These are phyloP conservation scores for Allomyces javanicus DNA, from an alignment of 192 early-diverging fungal species.

Conservation along the genomic window DNA sequence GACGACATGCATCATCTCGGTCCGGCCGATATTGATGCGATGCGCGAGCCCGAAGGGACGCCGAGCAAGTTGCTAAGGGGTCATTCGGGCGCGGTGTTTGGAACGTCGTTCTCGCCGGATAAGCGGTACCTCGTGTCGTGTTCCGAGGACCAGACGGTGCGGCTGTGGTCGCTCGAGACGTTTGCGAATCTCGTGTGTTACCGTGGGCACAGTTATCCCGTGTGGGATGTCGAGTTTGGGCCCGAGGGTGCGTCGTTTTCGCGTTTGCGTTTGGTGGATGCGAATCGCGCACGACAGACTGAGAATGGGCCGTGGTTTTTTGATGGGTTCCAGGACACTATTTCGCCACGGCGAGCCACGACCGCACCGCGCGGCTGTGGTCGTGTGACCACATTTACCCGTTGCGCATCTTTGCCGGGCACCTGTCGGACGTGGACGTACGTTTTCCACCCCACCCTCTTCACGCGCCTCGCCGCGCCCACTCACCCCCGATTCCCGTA, in stretches of 20 bases:
- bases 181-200: constrained; percentile 81
- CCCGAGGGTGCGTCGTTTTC: constrained; percentile 43
- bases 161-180: constrained; percentile 90
- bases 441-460: constrained; percentile 3
- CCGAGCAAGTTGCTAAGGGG: constrained; percentile 54
- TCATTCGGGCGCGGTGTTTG: constrained; percentile 82
- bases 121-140: constrained; percentile 66
- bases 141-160: constrained; percentile 80
- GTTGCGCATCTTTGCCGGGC: constrained; percentile 91
- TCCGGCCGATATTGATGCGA: constrained; percentile 34
- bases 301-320: too few species aligned
- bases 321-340: constrained; percentile 28
- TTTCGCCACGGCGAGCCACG: constrained; percentile 91
- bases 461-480: constrained; percentile 2
- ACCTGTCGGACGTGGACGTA: constrained; percentile 91
- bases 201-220: constrained; percentile 88
- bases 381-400: constrained; percentile 91
- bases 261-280: too few species aligned
- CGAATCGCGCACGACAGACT: too few species aligned
- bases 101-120: constrained; percentile 65
- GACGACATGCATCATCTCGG: constrained; percentile 1
- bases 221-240: constrained; percentile 90
- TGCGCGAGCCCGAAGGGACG: constrained; percentile 35
- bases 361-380: constrained; percentile 89
- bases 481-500: constrained; percentile 5